A percentile compares a stretch with the other conserved stretches of the same genome.
Evolutionary conservation across 2,329 filamentous ascomycete genomes (phyloP).

Genomic region (Pyrenochaeta sp.): DNA sequence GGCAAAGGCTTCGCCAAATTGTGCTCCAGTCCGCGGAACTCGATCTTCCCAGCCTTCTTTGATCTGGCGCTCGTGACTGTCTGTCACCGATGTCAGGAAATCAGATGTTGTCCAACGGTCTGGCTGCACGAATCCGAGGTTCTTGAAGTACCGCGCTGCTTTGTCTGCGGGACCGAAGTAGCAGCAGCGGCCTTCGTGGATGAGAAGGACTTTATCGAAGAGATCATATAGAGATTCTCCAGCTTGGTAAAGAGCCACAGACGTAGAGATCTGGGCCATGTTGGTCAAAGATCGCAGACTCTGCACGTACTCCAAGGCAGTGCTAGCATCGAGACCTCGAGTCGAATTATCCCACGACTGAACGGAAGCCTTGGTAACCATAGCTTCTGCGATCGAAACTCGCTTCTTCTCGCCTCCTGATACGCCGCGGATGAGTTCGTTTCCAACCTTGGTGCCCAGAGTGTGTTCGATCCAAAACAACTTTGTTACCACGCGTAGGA

Average conservation of each 20-base stretch:
- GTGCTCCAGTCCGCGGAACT: conserved; percentile 62
- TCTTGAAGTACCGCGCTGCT: conserved; percentile 70
- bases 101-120: conserved; percentile 73
- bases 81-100: conserved; percentile 76
- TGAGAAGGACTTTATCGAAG: conserved; percentile 51
- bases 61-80: conserved; percentile 64
- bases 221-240: conserved; percentile 49
- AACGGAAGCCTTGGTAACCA: conserved; percentile 51
- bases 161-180: conserved; percentile 70
- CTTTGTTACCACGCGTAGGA: conserved; percentile 72
- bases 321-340: conserved; percentile 74
- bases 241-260: conserved; percentile 77
- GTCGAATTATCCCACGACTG: conserved; percentile 68
- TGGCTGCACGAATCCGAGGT: conserved; percentile 72
- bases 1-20: conserved; percentile 59
- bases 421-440: conserved; percentile 73
- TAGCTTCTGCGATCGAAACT: conserved; percentile 58
- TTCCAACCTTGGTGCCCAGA: conserved; percentile 75
- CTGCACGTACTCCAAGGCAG: conserved; percentile 75
- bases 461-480: conserved; percentile 77
- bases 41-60: conserved; percentile 64
- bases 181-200: conserved; percentile 51
- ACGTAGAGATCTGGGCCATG: conserved; percentile 66
- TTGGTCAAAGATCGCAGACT: conserved; percentile 71
- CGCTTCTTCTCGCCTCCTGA: conserved; percentile 59